These are phyloP conservation scores for Hygrocybe punicea DNA, from an alignment of 768 basidiomycete genomes.

Conservation along the genomic window DNA sequence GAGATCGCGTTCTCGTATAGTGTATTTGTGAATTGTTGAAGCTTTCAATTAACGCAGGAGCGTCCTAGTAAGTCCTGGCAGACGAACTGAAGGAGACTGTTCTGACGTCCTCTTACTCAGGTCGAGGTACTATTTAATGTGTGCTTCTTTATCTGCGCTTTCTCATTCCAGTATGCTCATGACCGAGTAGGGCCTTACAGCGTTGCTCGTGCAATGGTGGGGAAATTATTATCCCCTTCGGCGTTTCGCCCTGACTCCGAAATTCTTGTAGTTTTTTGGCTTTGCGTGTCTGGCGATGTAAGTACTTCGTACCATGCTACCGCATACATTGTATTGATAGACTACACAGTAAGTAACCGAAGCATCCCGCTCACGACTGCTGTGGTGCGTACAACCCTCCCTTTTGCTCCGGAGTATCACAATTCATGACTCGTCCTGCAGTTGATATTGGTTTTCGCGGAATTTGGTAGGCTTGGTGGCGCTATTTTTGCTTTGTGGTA, in stretches of 20 bases:
- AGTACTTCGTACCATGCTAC: constrained; percentile 14
- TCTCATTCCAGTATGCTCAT: not conserved
- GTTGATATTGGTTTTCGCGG: constrained; percentile 16
- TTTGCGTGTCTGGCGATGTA: constrained; percentile 47
- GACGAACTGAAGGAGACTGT: not conserved
- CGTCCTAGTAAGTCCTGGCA: constrained; percentile 32
- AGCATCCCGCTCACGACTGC: constrained; percentile 22
- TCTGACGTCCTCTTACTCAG: constrained; percentile 20
- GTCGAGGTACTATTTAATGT: constrained; percentile 48
- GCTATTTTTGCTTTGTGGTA: not conserved
- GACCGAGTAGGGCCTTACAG: constrained; percentile 44
- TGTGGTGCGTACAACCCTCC: constrained; percentile 30
- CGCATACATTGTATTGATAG: not conserved
- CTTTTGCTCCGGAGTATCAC: constrained; percentile 28
- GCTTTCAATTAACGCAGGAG: constrained; percentile 29
- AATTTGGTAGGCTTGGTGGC: constrained; percentile 24
- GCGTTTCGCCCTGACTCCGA: not conserved
- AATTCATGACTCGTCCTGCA: not conserved
- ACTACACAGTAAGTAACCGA: constrained; percentile 39
- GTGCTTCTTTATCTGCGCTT: constrained; percentile 10
- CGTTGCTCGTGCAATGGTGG: constrained; percentile 50
- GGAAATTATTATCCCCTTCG: constrained; percentile 8
- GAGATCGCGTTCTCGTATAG: not conserved
- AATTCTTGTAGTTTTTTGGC: constrained; percentile 42
- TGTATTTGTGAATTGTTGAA: not conserved